Conservation (phyloP, 768 basidiomycete genomes). For the Tylopilus balloui region DNA sequence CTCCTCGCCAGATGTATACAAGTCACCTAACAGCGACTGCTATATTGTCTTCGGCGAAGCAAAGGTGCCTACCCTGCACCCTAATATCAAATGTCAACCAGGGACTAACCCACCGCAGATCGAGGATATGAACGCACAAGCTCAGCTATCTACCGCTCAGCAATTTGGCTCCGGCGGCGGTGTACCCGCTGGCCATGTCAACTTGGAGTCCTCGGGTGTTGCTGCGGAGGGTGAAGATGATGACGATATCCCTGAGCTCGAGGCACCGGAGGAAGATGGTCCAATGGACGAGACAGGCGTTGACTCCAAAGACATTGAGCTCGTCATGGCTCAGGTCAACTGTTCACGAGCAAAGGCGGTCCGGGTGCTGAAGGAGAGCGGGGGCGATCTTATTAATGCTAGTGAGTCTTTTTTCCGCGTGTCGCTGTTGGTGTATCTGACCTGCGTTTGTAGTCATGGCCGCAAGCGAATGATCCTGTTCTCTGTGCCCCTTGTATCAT, state of each 20-base stretch:
- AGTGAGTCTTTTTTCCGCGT: conserved; percentile 55
- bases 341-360: conserved; percentile 93
- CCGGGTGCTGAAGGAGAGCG: conserved; percentile 82
- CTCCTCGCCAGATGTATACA: conserved; percentile 93
- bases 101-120: conserved; percentile 42
- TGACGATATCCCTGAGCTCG: conserved; percentile 81
- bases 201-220: conserved; percentile 47
- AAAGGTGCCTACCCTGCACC: conserved; percentile 49
- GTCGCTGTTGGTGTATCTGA: conserved; percentile 10
- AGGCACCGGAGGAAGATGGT: conserved; percentile 77
- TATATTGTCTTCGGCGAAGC: conserved; percentile 99
- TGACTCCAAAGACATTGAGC: conserved; percentile 91
- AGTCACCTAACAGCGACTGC: conserved; percentile 94
- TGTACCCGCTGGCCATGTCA: conserved; percentile 39
- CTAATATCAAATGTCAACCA: neutral
- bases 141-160: conserved; percentile 73
- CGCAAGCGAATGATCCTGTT: conserved; percentile 69
- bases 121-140: conserved; percentile 83
- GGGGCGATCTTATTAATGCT: conserved; percentile 94
- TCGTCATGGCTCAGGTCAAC: conserved; percentile 85
- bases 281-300: conserved; percentile 83
- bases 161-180: conserved; percentile 59
- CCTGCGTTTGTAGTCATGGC: conserved; percentile 69
- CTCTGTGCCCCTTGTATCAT: conserved; percentile 31
- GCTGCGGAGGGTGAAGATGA: conserved; percentile 56